Conservation (phyloP, 164 flowering plant genomes). For the Magnolia sinica region DNA sequence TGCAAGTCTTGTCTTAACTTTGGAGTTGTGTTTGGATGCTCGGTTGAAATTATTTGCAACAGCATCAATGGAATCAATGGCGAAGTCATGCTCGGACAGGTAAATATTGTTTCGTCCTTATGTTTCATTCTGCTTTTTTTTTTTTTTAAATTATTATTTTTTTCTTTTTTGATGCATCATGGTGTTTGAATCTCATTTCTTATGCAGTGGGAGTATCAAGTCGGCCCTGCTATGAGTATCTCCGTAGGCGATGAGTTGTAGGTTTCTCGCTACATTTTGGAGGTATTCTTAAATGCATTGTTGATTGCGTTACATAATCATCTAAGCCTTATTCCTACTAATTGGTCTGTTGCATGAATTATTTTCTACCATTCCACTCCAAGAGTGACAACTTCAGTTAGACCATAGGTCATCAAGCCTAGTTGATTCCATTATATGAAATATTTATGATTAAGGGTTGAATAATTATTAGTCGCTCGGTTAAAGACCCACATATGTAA, state of each 20-base stretch:
- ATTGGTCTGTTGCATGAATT: too few relatives aligned
- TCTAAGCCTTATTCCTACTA: too few relatives aligned
- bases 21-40: too few relatives aligned
- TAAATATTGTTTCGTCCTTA: neutral
- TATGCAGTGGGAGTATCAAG: constrained; percentile 91
- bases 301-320: too few relatives aligned
- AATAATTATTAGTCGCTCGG: neutral
- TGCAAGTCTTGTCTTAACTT: too few relatives aligned
- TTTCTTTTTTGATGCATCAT: too few relatives aligned
- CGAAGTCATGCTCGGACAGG: constrained; percentile 58
- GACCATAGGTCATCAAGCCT: too few relatives aligned
- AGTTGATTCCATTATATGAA: neutral
- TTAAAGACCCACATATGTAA: neutral
- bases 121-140: neutral
- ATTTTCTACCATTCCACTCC: too few relatives aligned
- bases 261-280: constrained; percentile 86
- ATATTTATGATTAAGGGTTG: too few relatives aligned
- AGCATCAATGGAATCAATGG: constrained; percentile 51
- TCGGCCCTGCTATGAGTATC: constrained; percentile 82
- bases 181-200: neutral
- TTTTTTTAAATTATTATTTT: too few relatives aligned
- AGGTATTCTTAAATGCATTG: too few relatives aligned
- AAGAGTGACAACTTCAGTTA: constrained; percentile 7
- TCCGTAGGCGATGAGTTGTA: constrained; percentile 81
- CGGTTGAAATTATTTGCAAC: constrained; percentile 9